Evolutionary conservation across 257 asterid genomes (phyloP).

Genomic region (Lycium ferocissimum): DNA sequence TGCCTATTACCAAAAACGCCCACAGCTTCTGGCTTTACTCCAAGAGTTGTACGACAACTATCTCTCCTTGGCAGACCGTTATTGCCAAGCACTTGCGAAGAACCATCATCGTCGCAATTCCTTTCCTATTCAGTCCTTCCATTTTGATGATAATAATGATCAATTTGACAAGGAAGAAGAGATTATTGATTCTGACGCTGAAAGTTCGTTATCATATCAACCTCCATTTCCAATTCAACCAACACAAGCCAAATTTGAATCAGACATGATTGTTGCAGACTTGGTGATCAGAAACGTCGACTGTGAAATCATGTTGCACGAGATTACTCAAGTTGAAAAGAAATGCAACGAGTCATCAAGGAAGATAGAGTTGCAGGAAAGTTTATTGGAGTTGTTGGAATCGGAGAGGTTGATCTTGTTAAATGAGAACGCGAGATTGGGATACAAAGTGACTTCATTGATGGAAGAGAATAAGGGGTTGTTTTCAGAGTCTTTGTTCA

Average conservation of each 20-base stretch:
- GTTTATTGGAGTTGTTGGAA: slow-evolving; percentile 83
- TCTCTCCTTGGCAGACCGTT: slow-evolving; percentile 83
- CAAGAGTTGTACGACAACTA: slow-evolving; percentile 78
- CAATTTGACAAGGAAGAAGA: slow-evolving; percentile 53
- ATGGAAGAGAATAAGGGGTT: slow-evolving; percentile 82
- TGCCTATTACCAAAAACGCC: slow-evolving; percentile 79
- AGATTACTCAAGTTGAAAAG: slow-evolving; percentile 59
- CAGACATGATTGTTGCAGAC: slow-evolving; percentile 69
- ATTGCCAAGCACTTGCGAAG: slow-evolving; percentile 79
- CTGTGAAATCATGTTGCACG: slow-evolving; percentile 61
- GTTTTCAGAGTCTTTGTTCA: slow-evolving; percentile 69
- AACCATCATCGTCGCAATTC: slow-evolving; percentile 54
- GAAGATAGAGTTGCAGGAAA: slow-evolving; percentile 84
- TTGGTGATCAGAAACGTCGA: slow-evolving; percentile 71
- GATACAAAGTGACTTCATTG: slow-evolving; percentile 69
- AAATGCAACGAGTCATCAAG: slow-evolving; percentile 61
- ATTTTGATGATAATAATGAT: slow-evolving; percentile 41
- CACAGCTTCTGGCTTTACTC: slow-evolving; percentile 74
- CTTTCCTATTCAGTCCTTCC: slow-evolving; percentile 52
- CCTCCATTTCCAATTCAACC: slow-evolving; percentile 19
- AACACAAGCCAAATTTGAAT: slow-evolving; percentile 39
- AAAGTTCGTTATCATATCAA: slow-evolving; percentile 73
- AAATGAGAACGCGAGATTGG: slow-evolving; percentile 75
- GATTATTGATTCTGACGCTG: slow-evolving; percentile 71
- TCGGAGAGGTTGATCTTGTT: slow-evolving; percentile 87